Percentiles rank a stretch among this genome's conserved stretches.
These are phyloP conservation scores for Trichothecium roseum DNA, from an alignment of 2,329 filamentous ascomycete species.

Conservation along the genomic window DNA sequence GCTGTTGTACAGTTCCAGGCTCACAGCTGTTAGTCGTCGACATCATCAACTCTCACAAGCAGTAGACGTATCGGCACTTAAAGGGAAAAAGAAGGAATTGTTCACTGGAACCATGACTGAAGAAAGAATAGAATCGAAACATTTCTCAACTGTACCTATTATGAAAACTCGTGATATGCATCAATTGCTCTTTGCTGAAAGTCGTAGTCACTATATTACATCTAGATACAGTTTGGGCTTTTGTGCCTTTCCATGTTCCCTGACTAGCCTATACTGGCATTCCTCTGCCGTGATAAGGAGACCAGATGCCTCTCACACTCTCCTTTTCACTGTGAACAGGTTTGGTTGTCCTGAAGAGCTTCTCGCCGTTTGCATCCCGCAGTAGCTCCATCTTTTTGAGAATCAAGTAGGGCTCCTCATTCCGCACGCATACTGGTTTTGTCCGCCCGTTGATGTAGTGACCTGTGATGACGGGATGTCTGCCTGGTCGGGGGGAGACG, in stretches of 20 bases:
- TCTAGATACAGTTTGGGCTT: no score
- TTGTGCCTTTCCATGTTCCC: no score
- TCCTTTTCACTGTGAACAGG: constrained; percentile 53
- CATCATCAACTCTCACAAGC: constrained; percentile 45
- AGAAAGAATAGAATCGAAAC: no score
- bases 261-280: constrained; percentile 33
- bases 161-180: no score
- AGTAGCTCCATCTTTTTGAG: constrained; percentile 67
- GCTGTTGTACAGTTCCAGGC: not conserved
- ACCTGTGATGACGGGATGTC: constrained; percentile 81
- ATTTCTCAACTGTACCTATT: no score
- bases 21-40: constrained; percentile 36
- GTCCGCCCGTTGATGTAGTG: constrained; percentile 86
- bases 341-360: constrained; percentile 53
- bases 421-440: constrained; percentile 82
- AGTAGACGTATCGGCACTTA: constrained; percentile 22
- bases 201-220: no score
- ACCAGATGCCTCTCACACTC: constrained; percentile 62
- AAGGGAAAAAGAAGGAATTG: constrained; percentile 1
- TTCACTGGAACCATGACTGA: no score
- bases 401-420: constrained; percentile 71
- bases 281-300: constrained; percentile 55
- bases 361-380: constrained; percentile 66
- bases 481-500: constrained; percentile 79
- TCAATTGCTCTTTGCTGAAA: no score